Conservation (phyloP, 2,329 filamentous ascomycete genomes). For the Myriosclerotinia duriaeana region DNA sequence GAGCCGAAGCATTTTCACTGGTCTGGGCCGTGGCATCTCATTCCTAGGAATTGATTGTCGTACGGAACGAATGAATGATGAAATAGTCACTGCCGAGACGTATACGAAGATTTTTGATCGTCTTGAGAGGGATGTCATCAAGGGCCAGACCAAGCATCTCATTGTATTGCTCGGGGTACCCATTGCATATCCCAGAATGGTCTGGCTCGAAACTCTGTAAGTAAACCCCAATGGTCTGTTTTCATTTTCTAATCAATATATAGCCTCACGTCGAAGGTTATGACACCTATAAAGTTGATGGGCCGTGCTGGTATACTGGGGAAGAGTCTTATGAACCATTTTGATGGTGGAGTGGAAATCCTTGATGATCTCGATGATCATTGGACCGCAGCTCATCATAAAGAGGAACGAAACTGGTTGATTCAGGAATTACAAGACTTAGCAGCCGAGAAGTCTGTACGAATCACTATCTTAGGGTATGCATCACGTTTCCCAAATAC, state of each 20-base stretch:
- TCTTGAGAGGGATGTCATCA: conserved; percentile 76
- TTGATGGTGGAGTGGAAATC: conserved; percentile 89
- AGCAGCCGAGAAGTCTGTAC: conserved; percentile 86
- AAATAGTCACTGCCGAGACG: conserved; percentile 76
- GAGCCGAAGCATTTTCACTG: conserved; percentile 84
- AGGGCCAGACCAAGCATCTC: conserved; percentile 84
- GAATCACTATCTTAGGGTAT: conserved; percentile 81
- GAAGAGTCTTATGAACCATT: conserved; percentile 75
- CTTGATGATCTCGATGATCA: conserved; percentile 92
- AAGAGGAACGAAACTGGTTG: conserved; percentile 80
- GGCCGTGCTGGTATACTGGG: conserved; percentile 80
- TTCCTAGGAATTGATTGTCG: conserved; percentile 88
- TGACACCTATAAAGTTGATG: conserved; percentile 87
- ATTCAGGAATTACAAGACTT: conserved; percentile 91
- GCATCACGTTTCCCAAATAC: conserved; percentile 24
- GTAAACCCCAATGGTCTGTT: conserved; percentile 36
- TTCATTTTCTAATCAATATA: conserved; percentile 39
- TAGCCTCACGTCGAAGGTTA: conserved; percentile 76
- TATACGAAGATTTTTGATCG: conserved; percentile 87
- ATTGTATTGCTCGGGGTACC: conserved; percentile 84
- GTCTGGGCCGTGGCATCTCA: conserved; percentile 73
- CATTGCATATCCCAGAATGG: conserved; percentile 75
- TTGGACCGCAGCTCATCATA: conserved; percentile 96
- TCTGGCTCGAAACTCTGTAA: conserved; percentile 70
- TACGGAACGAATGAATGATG: conserved; percentile 82